Percentiles rank a stretch among this genome's conserved stretches.
Evolutionary conservation across 768 basidiomycete species (phyloP).

Genomic region (Russula griseocarnosa): DNA sequence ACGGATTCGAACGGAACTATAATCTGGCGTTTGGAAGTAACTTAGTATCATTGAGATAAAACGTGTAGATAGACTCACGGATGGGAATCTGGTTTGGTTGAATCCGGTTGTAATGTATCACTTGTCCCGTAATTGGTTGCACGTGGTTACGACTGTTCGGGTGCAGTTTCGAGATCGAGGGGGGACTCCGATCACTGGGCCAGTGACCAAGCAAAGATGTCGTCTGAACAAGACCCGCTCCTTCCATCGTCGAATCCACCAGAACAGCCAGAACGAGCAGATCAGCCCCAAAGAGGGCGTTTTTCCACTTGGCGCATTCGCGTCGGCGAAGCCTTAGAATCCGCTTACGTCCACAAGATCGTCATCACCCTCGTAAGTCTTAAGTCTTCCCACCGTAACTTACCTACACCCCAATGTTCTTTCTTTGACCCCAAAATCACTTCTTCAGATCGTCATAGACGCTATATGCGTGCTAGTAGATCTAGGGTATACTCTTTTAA

Average conservation of each 20-base stretch:
- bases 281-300: neutral
- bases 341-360: slow-evolving; percentile 22
- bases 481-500: slow-evolving; percentile 63
- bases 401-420: neutral
- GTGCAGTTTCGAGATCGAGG: no score
- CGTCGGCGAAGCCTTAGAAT: slow-evolving; percentile 20
- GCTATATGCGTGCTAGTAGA: slow-evolving; percentile 68
- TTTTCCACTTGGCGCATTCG: slow-evolving; percentile 14
- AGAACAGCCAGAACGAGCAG: neutral
- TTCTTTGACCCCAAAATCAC: neutral
- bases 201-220: neutral
- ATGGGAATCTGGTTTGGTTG: no score
- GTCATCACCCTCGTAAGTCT: slow-evolving; percentile 24
- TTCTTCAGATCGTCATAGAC: slow-evolving; percentile 55
- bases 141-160: neutral
- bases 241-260: slow-evolving; percentile 23
- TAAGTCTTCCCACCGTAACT: slow-evolving; percentile 3
- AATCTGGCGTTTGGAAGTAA: no score
- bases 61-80: no score
- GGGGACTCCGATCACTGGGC: no score
- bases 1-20: no score
- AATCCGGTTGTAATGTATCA: no score
- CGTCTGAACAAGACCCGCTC: slow-evolving; percentile 34
- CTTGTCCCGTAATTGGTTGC: neutral
- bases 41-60: no score